Evolutionary conservation across 2,329 filamentous ascomycete genomes (phyloP).

Genomic region (Neonectria faginata): DNA sequence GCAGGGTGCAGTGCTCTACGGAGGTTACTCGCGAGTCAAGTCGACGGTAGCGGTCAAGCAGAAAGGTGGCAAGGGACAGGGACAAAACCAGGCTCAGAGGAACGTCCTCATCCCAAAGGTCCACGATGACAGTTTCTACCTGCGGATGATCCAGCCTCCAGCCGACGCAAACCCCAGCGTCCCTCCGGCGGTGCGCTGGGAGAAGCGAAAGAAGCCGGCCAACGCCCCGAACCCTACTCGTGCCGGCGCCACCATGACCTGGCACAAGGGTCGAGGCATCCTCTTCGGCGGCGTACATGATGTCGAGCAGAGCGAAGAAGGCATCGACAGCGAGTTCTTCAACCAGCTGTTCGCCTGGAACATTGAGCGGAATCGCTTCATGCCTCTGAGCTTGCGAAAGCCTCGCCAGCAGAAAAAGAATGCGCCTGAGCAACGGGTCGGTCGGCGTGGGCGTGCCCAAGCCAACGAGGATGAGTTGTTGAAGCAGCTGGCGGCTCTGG

Average conservation of each 20-base stretch:
- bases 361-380: slow-evolving; percentile 94
- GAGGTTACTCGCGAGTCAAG: slow-evolving; percentile 94
- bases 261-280: slow-evolving; percentile 92
- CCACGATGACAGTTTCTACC: slow-evolving; percentile 94
- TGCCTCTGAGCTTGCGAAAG: slow-evolving; percentile 82
- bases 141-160: slow-evolving; percentile 80
- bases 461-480: slow-evolving; percentile 93
- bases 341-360: slow-evolving; percentile 94
- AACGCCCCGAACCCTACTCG: slow-evolving; percentile 87
- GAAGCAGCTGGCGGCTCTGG: slow-evolving; percentile 85
- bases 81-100: slow-evolving; percentile 70
- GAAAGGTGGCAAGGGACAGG: slow-evolving; percentile 63
- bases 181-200: slow-evolving; percentile 85
- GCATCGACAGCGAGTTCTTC: slow-evolving; percentile 98
- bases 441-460: slow-evolving; percentile 79
- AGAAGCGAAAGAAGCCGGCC: slow-evolving; percentile 89
- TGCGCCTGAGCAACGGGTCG: slow-evolving; percentile 64
- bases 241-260: slow-evolving; percentile 92
- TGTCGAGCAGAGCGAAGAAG: slow-evolving; percentile 90
- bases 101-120: slow-evolving; percentile 87
- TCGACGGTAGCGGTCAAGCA: slow-evolving; percentile 73
- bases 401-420: slow-evolving; percentile 73
- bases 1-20: slow-evolving; percentile 87
- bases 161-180: slow-evolving; percentile 74
- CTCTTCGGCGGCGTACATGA: slow-evolving; percentile 96